Base-by-base conservation (phyloP, 2,329 filamentous ascomycete species). In the Exophiala spinifera region DNA sequence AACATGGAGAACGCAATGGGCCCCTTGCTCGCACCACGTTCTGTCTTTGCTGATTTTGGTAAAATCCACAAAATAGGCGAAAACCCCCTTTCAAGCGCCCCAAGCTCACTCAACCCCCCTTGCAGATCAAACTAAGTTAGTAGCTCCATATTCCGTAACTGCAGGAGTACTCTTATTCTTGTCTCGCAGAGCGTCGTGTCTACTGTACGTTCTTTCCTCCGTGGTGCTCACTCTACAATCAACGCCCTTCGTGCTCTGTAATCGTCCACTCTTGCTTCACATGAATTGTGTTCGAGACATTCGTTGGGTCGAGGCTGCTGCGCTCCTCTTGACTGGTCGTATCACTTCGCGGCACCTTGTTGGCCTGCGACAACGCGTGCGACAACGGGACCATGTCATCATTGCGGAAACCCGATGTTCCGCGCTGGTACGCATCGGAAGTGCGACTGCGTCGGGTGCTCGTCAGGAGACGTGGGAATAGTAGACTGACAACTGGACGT, bases 401-500 rank as follows among this genome's bases (percentile, higher is more conserved):
- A 23, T 57, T 51, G 3, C 43, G 55, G 6, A 40, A 34, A 8
- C 54, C 51, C 2, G 55, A 31, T 10, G 36, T 44, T 3, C 55
- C 14, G 10, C 33, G 36, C 4, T 51, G 48, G 23, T 54, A 57
- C 1, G 55, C 46, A 28, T 57, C 46, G 11, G 55, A 54, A 4
- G 37, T 39, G 15, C 45, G 42, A 20, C 49, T 46, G 15, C 50
- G 49, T 4, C 51, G 48, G 11, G 55, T 56, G 44, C 55, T 69
- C 11, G 65, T 66, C 4, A 71, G 64, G 10, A 70, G 59, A n/a
- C 64, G 61, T 25, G 74, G 74, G n/a, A 73, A 60, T 64, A 76
- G 74, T 33, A 68, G 70, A 19, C 65, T 71, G 45, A 69, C 67
- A 33, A 74, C 66, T 15, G 70, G 68, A 25, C 72, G 73, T 65